phyloP scores from a whole-genome alignment of 129 eudicot genomes.

The Chrysanthemum makinoi region DNA sequence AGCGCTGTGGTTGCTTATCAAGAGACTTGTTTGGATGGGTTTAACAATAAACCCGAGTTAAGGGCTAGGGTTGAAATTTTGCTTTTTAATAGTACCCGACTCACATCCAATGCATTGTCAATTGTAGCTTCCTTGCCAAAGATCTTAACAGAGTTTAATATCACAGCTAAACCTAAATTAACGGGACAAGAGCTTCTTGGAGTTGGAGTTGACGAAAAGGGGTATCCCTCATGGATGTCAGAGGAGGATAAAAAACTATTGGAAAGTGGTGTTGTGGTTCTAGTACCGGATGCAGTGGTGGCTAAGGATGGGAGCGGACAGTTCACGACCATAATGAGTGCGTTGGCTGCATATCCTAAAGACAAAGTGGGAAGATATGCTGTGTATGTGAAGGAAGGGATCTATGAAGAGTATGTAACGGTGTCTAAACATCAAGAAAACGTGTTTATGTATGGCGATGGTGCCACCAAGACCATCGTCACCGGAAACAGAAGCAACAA shows the following conservation, averaged over 20 bases:
- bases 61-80: background rate
- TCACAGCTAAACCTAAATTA: background rate
- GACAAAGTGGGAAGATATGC: too few species aligned
- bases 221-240: background rate
- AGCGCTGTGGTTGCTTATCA: background rate
- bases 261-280: background rate
- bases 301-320: too few species aligned
- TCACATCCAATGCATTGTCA: background rate
- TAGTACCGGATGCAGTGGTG: too few species aligned
- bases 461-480: background rate
- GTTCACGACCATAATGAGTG: too few species aligned
- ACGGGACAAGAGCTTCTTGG: background rate
- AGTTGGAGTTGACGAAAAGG: background rate
- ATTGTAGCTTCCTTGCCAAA: background rate
- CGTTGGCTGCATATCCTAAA: too few species aligned
- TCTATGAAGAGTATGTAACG: background rate
- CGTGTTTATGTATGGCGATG: conserved; percentile 1
- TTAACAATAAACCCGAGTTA: background rate
- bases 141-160: background rate
- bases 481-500: background rate
- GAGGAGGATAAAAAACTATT: background rate
- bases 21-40: conserved; percentile 12
- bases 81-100: background rate
- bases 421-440: background rate
- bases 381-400: background rate